These are phyloP conservation scores for Kodamaea restingae DNA, from an alignment of 805 yeast genomes.

Conservation along the genomic window DNA sequence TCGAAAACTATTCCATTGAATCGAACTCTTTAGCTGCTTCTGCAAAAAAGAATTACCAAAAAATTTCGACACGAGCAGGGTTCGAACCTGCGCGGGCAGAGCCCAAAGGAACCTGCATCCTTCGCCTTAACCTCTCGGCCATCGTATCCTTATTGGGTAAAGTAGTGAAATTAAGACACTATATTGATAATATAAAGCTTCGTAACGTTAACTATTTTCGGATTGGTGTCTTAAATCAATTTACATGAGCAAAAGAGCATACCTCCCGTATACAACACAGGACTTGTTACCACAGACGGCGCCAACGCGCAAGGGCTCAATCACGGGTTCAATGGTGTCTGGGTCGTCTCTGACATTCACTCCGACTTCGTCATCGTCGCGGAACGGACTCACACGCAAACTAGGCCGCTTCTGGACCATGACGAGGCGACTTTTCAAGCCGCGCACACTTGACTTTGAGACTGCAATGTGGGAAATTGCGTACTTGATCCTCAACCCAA, in stretches of 20 bases:
- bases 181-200: background rate
- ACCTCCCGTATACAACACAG: slow-evolving; percentile 41
- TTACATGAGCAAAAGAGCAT: slow-evolving; percentile 34
- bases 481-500: slow-evolving; percentile 68
- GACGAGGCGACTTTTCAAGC: slow-evolving; percentile 46
- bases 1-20: too few relatives aligned
- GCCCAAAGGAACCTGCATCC: slow-evolving; percentile 73
- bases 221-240: background rate
- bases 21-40: too few relatives aligned
- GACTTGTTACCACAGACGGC: slow-evolving; percentile 35
- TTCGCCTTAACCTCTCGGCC: slow-evolving; percentile 79
- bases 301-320: slow-evolving; percentile 12
- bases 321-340: slow-evolving; percentile 17
- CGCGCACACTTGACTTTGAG: slow-evolving; percentile 84
- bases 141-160: slow-evolving; percentile 35
- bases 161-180: background rate
- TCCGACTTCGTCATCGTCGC: slow-evolving; percentile 4
- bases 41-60: too few relatives aligned
- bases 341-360: slow-evolving; percentile 15
- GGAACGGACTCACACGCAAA: slow-evolving; percentile 8
- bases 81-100: slow-evolving; percentile 78
- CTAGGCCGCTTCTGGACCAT: slow-evolving; percentile 27
- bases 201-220: background rate
- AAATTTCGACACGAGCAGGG: slow-evolving; percentile 67
- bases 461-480: slow-evolving; percentile 91